Evolutionary conservation across 805 yeast species (phyloP), one percentile per base, ranked within the genome.

Genomic region (Myxozyma udenii): DNA sequence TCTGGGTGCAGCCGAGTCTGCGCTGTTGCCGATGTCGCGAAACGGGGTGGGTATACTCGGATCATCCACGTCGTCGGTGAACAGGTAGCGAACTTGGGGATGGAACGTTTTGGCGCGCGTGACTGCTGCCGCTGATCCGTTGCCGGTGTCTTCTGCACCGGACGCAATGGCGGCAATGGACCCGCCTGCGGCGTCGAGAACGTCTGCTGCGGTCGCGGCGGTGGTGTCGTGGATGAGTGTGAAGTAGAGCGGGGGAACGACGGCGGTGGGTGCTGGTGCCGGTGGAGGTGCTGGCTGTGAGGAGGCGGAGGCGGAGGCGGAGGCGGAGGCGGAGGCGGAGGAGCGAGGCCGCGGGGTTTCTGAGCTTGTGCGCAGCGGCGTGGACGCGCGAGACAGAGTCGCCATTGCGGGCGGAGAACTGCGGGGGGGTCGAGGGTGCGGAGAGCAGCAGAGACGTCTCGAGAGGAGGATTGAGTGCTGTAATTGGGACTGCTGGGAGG

Each of bases 1-100:
- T 2, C 51, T 38, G 9, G 46, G 18, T 4, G 47, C 48, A 9
- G 44, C n/a, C 3, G 30, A 22, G 14, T 28, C 14, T 28, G 33
- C 14, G 9, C 14, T 28, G 14, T 28, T 28, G 12, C 9, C 33
- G 14, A 28, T 28, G 33, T 28, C 33, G 5, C n/a, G 11, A 33
- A 41, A 36, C 14, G 55, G 55, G 9, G 48, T 45, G 1, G 46
- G 42, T 26, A 38, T 32, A 3, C 18, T 43, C 24, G 49, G 46
- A 26, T 46, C 53, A 32, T 53, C 48, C 11, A 33, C 63, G 59
- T 70, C 74, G 55, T 71, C 74, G 1, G 55, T 51, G 46, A 68
- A 71, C 11, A 71, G 63, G 42, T 68, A 69, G 46, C 64, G 69
- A 6, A 71, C 68, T 30, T 66, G 69, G 3, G 74, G 74, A 51